These are phyloP conservation scores for Aschersonia sp. DNA, from an alignment of 2,329 filamentous ascomycete genomes.

Conservation along the genomic window DNA sequence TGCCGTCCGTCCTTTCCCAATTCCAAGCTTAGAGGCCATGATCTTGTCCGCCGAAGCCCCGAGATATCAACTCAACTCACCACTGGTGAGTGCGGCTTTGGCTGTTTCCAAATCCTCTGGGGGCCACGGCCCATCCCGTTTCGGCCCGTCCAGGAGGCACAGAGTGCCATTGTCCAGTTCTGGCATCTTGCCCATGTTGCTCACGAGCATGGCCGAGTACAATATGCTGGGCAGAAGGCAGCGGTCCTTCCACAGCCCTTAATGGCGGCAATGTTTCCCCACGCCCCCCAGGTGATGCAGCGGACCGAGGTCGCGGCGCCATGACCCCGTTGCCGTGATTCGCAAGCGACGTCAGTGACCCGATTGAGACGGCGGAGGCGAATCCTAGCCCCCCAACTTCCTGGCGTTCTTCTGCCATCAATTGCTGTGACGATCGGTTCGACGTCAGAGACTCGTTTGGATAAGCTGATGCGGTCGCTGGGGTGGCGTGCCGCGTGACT, in stretches of 20 bases:
- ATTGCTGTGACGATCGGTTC: slow-evolving; percentile 30
- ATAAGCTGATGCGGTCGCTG: slow-evolving; percentile 18
- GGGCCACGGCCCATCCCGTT: slow-evolving; percentile 21
- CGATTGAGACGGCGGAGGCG: slow-evolving; percentile 18
- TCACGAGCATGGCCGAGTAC: slow-evolving; percentile 16
- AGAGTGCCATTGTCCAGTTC: slow-evolving; percentile 21
- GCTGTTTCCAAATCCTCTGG: slow-evolving; percentile 8
- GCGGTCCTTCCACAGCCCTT: slow-evolving; percentile 26
- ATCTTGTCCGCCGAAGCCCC: too few species aligned
- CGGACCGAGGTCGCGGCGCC: slow-evolving; percentile 22
- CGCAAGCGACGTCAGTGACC: slow-evolving; percentile 26
- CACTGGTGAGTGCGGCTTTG: slow-evolving; percentile 4
- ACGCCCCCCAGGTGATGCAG: slow-evolving; percentile 19
- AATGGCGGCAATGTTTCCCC: slow-evolving; percentile 33
- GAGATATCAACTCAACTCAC: not conserved
- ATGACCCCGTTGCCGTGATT: slow-evolving; percentile 19
- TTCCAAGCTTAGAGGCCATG: too few species aligned
- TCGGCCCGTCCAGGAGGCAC: slow-evolving; percentile 17
- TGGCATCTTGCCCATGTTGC: slow-evolving; percentile 20
- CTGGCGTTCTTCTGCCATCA: slow-evolving; percentile 31
- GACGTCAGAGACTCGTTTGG: slow-evolving; percentile 26
- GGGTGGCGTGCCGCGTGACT: slow-evolving; percentile 11
- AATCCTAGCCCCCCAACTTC: slow-evolving; percentile 27
- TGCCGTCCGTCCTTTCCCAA: too few species aligned
- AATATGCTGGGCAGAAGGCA: slow-evolving; percentile 7